Base-by-base conservation (phyloP, 2,329 filamentous ascomycete genomes). In the Diplodia sapinea region DNA sequence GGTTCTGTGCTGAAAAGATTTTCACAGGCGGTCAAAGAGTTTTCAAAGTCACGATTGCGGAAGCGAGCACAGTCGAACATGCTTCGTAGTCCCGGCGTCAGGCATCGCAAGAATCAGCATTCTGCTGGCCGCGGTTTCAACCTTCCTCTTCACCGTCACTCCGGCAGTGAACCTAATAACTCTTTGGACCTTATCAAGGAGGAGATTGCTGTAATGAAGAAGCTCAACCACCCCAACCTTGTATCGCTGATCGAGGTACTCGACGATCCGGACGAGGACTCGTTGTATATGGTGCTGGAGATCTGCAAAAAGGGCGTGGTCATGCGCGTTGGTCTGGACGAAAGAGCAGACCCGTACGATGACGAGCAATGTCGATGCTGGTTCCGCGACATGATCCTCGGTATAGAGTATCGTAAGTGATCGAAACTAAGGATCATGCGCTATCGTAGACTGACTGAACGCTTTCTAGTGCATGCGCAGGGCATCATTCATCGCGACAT, bases 161-260 rank as follows among this genome's bases (percentile, higher is more conserved):
- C 86, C 11, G 82, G 83, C 8, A 80, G 80, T 7, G 84, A 87
- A 52, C 83, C 59, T 79, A 89, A 91, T 76, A 90, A 89, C 72
- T 88, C 94, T 0, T 83, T 98, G 13, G 91, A 91, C 74, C 83
- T 98, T 69, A 98, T 99, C 78, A 91, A 93, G 69, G 92, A 97
- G 78, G 95, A 99, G 79, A 95, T 98, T 74, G 95, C 95, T 68
- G 96, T 98, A 76, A 98, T 99, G 94, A 99, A 98, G 84, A 98
- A 98, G 81, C 85, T 98, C 56, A 89, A 97, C 75, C 95, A 99
- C 75, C 90, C 89, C 33, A 99, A 98, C 75, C 83, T 99, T n/a
- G 94, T 98, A 15, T 89, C 91, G 55, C 82, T 99, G 62, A 92
- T 96, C 71, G 95, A 99, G 79, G 95, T 99, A 3, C 83, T 99